These are phyloP conservation scores for Phytomonas francai DNA, from an alignment of 208 protist species.

Conservation along the genomic window DNA sequence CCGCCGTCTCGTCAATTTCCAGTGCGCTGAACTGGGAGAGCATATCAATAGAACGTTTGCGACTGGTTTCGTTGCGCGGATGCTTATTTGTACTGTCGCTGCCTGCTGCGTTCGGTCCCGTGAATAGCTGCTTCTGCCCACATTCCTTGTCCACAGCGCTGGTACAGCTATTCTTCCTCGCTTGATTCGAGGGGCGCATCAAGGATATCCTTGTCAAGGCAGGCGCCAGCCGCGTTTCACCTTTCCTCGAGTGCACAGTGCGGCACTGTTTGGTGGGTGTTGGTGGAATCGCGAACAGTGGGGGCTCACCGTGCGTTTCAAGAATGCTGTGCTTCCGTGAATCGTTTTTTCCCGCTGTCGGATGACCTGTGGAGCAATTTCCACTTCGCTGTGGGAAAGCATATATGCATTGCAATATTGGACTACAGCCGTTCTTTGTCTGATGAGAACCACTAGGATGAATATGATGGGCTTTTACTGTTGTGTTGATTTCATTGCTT, in stretches of 20 bases:
- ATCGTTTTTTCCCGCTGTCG: background rate
- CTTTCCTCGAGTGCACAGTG: constrained; percentile 27
- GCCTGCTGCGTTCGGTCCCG: constrained; percentile 1
- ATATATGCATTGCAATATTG: background rate
- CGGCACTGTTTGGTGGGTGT: constrained; percentile 45
- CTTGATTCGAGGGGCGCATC: background rate
- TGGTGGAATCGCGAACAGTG: constrained; percentile 10
- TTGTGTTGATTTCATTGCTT: background rate
- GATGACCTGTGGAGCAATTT: background rate
- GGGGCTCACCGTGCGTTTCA: background rate
- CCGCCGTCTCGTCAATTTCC: constrained; percentile 43
- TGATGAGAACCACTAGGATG: background rate
- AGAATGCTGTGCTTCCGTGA: background rate
- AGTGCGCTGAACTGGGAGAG: constrained; percentile 67
- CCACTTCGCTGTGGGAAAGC: background rate
- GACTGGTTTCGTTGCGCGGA: constrained; percentile 23
- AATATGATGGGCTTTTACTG: background rate
- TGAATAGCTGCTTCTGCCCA: background rate
- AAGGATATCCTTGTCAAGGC: background rate
- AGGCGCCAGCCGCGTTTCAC: background rate
- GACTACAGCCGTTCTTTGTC: background rate
- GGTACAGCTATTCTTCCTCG: background rate
- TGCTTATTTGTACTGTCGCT: constrained; percentile 14
- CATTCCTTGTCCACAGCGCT: background rate
- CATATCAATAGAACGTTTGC: constrained; percentile 54